Evolutionary conservation across 345 rosid genomes (phyloP).

Genomic region (Camelina neglecta): DNA sequence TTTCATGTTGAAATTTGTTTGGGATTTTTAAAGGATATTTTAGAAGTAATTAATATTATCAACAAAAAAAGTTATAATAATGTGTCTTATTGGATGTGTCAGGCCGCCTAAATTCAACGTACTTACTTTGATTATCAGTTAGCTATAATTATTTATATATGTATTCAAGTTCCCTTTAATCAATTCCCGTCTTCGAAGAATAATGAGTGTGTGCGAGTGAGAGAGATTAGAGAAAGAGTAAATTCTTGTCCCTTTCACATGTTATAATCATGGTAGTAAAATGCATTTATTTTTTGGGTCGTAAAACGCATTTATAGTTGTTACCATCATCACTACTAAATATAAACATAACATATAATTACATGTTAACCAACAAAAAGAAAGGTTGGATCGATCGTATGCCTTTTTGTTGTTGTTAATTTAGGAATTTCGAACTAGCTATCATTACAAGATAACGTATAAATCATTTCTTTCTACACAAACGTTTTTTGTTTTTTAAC

Average conservation of each 20-base stretch:
- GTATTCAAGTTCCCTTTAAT: conserved; percentile 16
- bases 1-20: background rate
- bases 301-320: no score
- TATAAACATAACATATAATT: no score
- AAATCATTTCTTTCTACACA: background rate
- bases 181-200: conserved; percentile 26
- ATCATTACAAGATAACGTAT: no score
- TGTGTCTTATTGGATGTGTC: conserved; percentile 19
- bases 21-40: background rate
- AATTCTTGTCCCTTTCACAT: conserved; percentile 29
- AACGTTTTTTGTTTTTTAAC: background rate
- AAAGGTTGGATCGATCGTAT: background rate
- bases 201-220: background rate
- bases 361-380: no score
- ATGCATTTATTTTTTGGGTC: no score
- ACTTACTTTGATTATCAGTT: conserved; percentile 31
- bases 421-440: background rate
- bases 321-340: no score
- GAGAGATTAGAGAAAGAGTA: background rate
- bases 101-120: conserved; percentile 38
- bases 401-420: background rate
- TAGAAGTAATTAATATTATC: background rate
- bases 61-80: background rate
- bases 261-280: conserved; percentile 28
- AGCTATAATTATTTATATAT: conserved; percentile 27